These are phyloP conservation scores for Hypoxylon sp. DNA, from an alignment of 2,329 filamentous ascomycete species.

Conservation along the genomic window DNA sequence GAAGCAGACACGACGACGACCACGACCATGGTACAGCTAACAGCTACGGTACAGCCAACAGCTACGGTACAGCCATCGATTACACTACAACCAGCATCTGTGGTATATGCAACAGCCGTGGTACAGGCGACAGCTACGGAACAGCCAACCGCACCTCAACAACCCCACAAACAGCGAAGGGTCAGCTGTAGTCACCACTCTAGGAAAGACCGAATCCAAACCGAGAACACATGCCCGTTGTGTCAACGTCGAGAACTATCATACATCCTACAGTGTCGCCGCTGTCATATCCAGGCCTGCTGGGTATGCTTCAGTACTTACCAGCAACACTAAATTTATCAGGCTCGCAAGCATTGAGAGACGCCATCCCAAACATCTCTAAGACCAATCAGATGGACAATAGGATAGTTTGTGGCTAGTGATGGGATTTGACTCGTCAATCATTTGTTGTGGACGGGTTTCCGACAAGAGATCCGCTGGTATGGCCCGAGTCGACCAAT, in stretches of 20 bases:
- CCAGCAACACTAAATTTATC: background rate
- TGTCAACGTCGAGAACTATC: background rate
- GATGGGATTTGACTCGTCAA: background rate
- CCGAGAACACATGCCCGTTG: background rate
- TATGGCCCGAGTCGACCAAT: too few species aligned
- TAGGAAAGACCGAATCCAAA: background rate
- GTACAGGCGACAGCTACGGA: too few species aligned
- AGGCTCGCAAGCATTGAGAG: background rate
- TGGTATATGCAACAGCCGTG: too few species aligned
- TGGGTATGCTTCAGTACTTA: background rate
- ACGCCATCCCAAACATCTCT: background rate
- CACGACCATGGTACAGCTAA: background rate
- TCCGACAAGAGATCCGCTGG: too few species aligned
- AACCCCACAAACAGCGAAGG: background rate
- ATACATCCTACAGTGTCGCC: background rate
- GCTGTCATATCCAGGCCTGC: background rate
- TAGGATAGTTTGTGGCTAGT: background rate
- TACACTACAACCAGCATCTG: too few species aligned
- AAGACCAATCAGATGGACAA: background rate
- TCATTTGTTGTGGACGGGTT: too few species aligned
- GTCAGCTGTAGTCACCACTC: background rate
- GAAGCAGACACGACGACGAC: background rate
- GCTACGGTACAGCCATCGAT: too few species aligned
- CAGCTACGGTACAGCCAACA: too few species aligned
- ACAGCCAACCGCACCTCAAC: background rate